Evolutionary conservation across 495 filamentous ascomycete species (phyloP).

Genomic region (Penicillium soppii): DNA sequence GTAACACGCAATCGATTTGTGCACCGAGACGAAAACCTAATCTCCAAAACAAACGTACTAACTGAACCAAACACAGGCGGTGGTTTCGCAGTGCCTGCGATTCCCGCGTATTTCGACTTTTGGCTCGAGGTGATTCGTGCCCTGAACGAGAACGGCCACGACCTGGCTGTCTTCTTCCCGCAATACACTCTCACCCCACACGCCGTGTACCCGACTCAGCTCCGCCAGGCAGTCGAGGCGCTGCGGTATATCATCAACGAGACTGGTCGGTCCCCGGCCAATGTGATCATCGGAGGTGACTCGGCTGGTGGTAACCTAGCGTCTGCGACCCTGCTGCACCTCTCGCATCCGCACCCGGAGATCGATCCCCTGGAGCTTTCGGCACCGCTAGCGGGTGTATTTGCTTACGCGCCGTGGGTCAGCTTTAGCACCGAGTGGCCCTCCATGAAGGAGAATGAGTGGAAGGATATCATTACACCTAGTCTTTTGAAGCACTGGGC

Average conservation of each 20-base stretch:
- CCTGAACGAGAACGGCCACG: constrained; percentile 43
- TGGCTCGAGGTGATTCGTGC: constrained; percentile 39
- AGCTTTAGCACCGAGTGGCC: constrained; percentile 42
- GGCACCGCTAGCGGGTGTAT: constrained; percentile 44
- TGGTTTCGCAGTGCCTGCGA: constrained; percentile 52
- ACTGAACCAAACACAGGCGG: constrained; percentile 42
- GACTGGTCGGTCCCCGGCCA: constrained; percentile 34
- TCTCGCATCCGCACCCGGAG: constrained; percentile 58
- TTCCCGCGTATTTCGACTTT: constrained; percentile 46
- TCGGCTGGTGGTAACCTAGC: constrained; percentile 64
- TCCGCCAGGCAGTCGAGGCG: constrained; percentile 52
- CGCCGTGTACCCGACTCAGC: constrained; percentile 55
- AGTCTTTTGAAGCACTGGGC: constrained; percentile 39
- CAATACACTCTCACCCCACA: constrained; percentile 58
- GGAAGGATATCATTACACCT: constrained; percentile 48
- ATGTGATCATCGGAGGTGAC: constrained; percentile 59
- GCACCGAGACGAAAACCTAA: constrained; percentile 1
- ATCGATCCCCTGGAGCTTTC: constrained; percentile 34
- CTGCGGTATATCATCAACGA: constrained; percentile 53
- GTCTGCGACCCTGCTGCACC: constrained; percentile 54
- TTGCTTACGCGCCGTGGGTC: constrained; percentile 58
- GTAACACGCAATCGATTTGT: background rate
- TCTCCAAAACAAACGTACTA: background rate
- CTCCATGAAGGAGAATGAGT: constrained; percentile 42
- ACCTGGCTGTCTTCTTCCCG: constrained; percentile 51